These are phyloP conservation scores for Digitaria exilis DNA, from an alignment of 202 grass and related monocot species.

Conservation along the genomic window DNA sequence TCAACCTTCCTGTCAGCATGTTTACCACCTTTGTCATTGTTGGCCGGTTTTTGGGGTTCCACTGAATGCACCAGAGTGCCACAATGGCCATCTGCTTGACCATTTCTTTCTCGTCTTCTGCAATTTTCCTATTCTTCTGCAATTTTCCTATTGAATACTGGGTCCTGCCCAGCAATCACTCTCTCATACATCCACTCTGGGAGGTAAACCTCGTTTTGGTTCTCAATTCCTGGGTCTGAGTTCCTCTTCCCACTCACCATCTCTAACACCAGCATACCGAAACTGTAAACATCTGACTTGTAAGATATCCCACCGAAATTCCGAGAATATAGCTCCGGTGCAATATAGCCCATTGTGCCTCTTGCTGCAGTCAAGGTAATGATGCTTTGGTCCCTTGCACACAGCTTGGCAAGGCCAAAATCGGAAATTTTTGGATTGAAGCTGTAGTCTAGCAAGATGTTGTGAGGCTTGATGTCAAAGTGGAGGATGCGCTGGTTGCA, in stretches of 20 bases:
- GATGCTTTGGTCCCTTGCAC: constrained; percentile 56
- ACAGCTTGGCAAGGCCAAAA: constrained; percentile 66
- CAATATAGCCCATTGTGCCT: constrained; percentile 74
- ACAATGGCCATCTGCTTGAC: constrained; percentile 46
- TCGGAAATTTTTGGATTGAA: constrained; percentile 65
- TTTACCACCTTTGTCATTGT: constrained; percentile 56
- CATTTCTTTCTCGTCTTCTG: constrained; percentile 30
- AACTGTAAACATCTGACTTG: constrained; percentile 73
- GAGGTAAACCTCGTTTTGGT: constrained; percentile 37
- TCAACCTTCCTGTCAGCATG: constrained; percentile 51
- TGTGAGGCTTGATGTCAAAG: no score
- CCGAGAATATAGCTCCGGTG: constrained; percentile 61
- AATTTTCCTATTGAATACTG: not conserved
- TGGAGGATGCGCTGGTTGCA: no score
- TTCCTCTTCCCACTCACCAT: constrained; percentile 62
- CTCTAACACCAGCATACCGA: constrained; percentile 70
- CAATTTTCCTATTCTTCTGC: no score
- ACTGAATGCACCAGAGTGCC: constrained; percentile 70
- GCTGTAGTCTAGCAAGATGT: constrained; percentile 53
- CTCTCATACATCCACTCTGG: constrained; percentile 61
- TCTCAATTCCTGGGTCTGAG: constrained; percentile 46
- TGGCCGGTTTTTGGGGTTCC: constrained; percentile 52
- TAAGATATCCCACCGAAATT: constrained; percentile 63
- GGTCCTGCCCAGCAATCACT: constrained; percentile 20
- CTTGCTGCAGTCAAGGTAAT: constrained; percentile 53